phyloP scores from a whole-genome alignment of 176 grass and related monocot genomes.

The Ampelocalamus luodianensis region DNA sequence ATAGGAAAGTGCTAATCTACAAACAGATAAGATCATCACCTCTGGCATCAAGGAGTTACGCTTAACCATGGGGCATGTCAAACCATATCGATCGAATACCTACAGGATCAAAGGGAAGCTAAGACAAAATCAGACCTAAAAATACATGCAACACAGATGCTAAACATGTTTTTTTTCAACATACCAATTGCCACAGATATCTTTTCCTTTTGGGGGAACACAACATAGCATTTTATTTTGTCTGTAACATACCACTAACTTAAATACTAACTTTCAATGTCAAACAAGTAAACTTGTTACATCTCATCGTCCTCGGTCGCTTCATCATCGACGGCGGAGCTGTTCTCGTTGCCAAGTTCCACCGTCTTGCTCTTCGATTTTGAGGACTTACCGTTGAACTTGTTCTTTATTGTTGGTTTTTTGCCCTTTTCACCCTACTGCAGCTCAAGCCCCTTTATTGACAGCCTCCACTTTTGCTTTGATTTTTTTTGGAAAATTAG shows the following conservation, averaged over 20 bases:
- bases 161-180: background rate
- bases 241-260: background rate
- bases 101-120: background rate
- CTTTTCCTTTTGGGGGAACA: background rate
- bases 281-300: conserved; percentile 9
- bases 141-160: conserved; percentile 26
- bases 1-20: background rate
- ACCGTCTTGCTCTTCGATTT: conserved; percentile 67
- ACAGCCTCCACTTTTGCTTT: conserved; percentile 83
- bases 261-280: conserved; percentile 25
- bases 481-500: conserved; percentile 47
- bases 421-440: conserved; percentile 83
- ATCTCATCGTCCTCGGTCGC: conserved; percentile 67
- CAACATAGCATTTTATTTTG: background rate
- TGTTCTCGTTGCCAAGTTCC: conserved; percentile 58
- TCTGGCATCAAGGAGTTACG: conserved; percentile 8
- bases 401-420: conserved; percentile 62
- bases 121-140: conserved; percentile 28
- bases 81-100: background rate
- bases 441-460: conserved; percentile 84
- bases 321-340: conserved; percentile 69
- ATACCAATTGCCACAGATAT: background rate
- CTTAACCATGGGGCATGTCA: conserved; percentile 15
- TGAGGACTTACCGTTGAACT: conserved; percentile 51
- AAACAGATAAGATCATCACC: background rate